Conservation (phyloP, 2,329 filamentous ascomycete species). For the Emergomyces orientalis region DNA sequence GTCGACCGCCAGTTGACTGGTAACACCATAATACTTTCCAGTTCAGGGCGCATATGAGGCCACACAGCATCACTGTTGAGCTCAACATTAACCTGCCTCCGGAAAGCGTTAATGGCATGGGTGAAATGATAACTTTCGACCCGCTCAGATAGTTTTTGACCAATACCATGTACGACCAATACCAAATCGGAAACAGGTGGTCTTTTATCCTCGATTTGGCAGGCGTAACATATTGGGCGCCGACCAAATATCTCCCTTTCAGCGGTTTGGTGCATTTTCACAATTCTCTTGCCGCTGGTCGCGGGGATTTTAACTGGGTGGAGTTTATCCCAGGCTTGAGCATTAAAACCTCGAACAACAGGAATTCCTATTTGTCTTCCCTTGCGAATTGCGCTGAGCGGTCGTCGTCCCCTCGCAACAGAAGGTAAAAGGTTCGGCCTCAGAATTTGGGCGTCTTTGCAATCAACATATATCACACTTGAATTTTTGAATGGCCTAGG, state of each 20-base stretch:
- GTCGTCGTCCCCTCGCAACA: constrained; percentile 69
- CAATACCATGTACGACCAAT: constrained; percentile 88
- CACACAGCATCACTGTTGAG: constrained; percentile 65
- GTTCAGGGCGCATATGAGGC: constrained; percentile 61
- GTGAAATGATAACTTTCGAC: constrained; percentile 97
- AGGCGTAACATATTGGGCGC: constrained; percentile 42
- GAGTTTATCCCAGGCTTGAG: constrained; percentile 62
- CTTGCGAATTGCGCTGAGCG: constrained; percentile 75
- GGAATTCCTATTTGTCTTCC: constrained; percentile 73
- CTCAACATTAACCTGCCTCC: constrained; percentile 77
- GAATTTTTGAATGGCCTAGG: constrained; percentile 59
- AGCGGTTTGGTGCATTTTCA: constrained; percentile 31
- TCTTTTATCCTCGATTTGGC: constrained; percentile 53
- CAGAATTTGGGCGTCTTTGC: constrained; percentile 67
- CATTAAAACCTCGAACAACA: constrained; percentile 83
- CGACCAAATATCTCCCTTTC: constrained; percentile 19
- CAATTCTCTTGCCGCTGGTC: constrained; percentile 35
- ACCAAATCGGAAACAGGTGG: constrained; percentile 77
- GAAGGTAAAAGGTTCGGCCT: constrained; percentile 81
- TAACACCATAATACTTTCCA: constrained; percentile 86
- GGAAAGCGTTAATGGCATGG: constrained; percentile 84
- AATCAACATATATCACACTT: constrained; percentile 79
- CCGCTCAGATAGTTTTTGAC: constrained; percentile 87
- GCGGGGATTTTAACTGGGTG: constrained; percentile 46
- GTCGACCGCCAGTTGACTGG: constrained; percentile 91